Evolutionary conservation across 805 yeast genomes (phyloP), one percentile per base, ranked within the genome.

Genomic region (Sugiyamaella floridensis): DNA sequence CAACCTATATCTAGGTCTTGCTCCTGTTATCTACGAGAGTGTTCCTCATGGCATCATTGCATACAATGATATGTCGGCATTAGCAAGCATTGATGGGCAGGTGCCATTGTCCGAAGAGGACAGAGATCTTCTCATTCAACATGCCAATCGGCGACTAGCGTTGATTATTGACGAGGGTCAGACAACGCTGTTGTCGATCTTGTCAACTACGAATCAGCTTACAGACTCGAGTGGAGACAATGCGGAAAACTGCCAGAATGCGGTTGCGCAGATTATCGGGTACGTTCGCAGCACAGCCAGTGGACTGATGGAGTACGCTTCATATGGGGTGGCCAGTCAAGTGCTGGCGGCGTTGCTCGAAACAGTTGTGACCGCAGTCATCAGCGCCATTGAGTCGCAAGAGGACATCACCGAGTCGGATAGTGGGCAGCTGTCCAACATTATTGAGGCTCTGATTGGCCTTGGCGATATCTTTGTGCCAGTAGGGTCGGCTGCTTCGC

Each of bases 331-430:
- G 7, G 55, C 49, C 8, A 28, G 47, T 16, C 45, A 48, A 15
- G 45, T 63, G 48, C 20, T 55, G 7, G 64, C 63, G 1, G 41
- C 53, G 4, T 32, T 63, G 42, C 47, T 60, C 12, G 71, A 69
- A 52, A 56, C 53, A n/a, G 50, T 60, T 1, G 64, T 63, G 2
- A 55, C 56, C 5, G 40, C 57, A 3, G 49, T 64, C 3, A 57
- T 63, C 14, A 40, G 41, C 1, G 50, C 48, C 4, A 52, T 67
- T 7, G 63, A 58, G 42, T 45, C 54, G 2, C 49, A 54, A 37
- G 52, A 47, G n/a, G 70, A 64, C 22, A 67, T 69, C 44, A 58
- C 69, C 1, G 69, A 59, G 32, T 57, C 48, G 12, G 70, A 69
- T 32, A 56, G 58, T 9, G 50, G 43, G 14, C 63, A 60, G 26